Evolutionary conservation across 495 filamentous ascomycete species (phyloP).

Genomic region (Acidomyces sp.): DNA sequence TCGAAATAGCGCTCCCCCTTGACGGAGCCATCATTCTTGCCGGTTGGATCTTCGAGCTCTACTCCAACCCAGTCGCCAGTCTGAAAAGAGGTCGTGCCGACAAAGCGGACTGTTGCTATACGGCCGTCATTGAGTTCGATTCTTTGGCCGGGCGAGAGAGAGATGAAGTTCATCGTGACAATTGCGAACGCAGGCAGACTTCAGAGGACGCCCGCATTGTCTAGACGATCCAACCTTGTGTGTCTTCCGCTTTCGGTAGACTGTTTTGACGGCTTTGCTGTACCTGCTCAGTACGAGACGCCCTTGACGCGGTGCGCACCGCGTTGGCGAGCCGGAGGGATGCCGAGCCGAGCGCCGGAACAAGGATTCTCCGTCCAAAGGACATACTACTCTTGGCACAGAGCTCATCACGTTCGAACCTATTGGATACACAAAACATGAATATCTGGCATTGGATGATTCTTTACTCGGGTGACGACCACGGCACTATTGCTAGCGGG

Average conservation of each 20-base stretch:
- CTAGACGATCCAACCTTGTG: not conserved
- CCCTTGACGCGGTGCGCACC: not conserved
- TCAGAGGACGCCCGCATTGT: not conserved
- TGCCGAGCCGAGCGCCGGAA: constrained; percentile 4
- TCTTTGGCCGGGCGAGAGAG: constrained; percentile 39
- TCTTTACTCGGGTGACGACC: too few relatives aligned
- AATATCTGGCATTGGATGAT: too few relatives aligned
- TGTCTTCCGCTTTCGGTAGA: not conserved
- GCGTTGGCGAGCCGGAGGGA: not conserved
- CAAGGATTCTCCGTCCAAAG: too few relatives aligned
- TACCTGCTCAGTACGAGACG: not conserved
- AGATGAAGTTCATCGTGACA: constrained; percentile 20
- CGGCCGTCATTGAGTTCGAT: constrained; percentile 66
- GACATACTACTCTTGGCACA: too few relatives aligned
- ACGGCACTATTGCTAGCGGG: too few relatives aligned
- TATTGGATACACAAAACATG: too few relatives aligned
- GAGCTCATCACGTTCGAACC: too few relatives aligned
- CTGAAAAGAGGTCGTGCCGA: constrained; percentile 68
- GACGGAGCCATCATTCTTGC: constrained; percentile 91
- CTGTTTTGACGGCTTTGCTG: not conserved
- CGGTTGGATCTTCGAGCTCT: constrained; percentile 67
- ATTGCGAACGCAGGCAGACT: not conserved
- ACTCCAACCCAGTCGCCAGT: constrained; percentile 80
- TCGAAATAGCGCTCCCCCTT: constrained; percentile 85
- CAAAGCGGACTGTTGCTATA: constrained; percentile 61